Evolutionary conservation across 192 early-diverging fungal species (phyloP), one percentile per base, ranked within the genome.

Genomic region (Cetraspora pellucida): DNA sequence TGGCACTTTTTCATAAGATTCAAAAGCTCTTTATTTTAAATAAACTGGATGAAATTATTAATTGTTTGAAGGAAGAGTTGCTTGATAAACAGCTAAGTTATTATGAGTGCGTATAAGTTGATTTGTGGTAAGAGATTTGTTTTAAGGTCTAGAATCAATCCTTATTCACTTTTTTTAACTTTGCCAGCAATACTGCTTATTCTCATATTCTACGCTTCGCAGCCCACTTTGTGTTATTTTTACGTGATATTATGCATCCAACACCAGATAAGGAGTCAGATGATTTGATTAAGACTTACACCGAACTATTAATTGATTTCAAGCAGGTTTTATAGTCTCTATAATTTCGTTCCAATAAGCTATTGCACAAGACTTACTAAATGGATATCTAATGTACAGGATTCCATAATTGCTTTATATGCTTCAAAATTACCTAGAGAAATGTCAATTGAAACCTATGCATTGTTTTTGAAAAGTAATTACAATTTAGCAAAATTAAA

Each of bases 201-300:
- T 83, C 80, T 31, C 85, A 89, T 46, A 77, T 93, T 57, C 77
- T 95, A 52, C 90, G 93, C 17, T 87, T 96, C 68, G 78, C 92
- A 52, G 85, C 89, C 0, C 92, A 95, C 69, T 81, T 89, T 10
- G 84, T 91, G 6, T 80, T 94, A n/a, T 79, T 55, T 57, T 72
- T 72, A 14, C 28, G 30, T 5, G 54, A 72, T 37, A 23, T 72
- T 10, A 72, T n/a, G 30, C 63, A n/a, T 65, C n/a, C 47, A 31
- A 43, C 28, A 11, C 19, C 52, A 11, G 70, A 72, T 7, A 72
- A 72, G n/a, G 70, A 72, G 21, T 23, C 50, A 14, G 17, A 72
- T 45, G 17, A 72, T n/a, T 55, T 52, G 17, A 30, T 72, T 54
- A 72, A 37, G 37, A 55, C 37, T 37, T 57, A 72, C 57, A 43